Evolutionary conservation across 108 stramenopile species (phyloP).

Genomic region (Cyclotella choctawhatcheeana): DNA sequence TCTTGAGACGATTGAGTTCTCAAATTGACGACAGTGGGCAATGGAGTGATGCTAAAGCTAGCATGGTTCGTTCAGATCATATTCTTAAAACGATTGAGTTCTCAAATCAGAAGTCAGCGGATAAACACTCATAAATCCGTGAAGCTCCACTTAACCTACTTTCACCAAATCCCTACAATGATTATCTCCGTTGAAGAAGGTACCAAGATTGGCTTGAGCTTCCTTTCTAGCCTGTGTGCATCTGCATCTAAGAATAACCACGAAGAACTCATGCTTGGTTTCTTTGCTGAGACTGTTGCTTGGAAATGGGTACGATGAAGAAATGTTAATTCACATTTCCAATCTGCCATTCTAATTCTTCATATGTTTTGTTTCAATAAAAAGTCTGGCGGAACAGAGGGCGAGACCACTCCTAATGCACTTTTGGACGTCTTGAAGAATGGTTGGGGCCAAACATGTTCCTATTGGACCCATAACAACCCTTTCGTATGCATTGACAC

Average conservation of each 20-base stretch:
- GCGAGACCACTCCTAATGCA: not conserved
- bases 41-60: too few species aligned
- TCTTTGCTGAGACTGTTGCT: not conserved
- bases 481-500: conserved; percentile 12
- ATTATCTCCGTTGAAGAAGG: conserved; percentile 8
- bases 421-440: not conserved
- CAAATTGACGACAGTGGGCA: too few species aligned
- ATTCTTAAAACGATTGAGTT: too few species aligned
- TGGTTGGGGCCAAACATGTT: not conserved
- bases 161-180: too few species aligned
- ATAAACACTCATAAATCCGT: too few species aligned
- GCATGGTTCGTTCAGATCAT: too few species aligned
- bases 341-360: not conserved
- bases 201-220: not conserved
- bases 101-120: too few species aligned
- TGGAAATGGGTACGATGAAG: not conserved
- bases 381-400: not conserved
- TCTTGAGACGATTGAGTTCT: too few species aligned
- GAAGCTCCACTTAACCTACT: too few species aligned
- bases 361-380: not conserved
- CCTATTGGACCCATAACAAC: not conserved
- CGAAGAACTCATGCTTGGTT: not conserved
- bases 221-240: not conserved
- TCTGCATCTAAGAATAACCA: conserved; percentile 4
- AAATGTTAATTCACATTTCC: not conserved